Evolutionary conservation across 495 filamentous ascomycete genomes (phyloP).

Genomic region (Penicillium pancosmium): DNA sequence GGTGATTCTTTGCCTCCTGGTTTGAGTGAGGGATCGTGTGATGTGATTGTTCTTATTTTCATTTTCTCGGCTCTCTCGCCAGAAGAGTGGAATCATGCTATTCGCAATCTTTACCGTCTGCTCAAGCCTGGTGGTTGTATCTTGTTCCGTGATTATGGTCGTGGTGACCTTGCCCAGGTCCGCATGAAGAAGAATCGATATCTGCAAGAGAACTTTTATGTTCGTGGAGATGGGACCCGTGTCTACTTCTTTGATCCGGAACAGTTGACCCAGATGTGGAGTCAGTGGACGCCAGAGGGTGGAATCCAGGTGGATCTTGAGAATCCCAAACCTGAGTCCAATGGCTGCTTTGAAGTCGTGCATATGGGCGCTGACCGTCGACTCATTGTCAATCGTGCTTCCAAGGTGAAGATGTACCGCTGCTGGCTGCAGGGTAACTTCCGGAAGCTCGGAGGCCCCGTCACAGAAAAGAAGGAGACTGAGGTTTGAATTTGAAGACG

Average conservation of each 20-base stretch:
- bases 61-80: conserved; percentile 93
- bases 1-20: conserved; percentile 65
- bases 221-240: conserved; percentile 90
- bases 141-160: conserved; percentile 92
- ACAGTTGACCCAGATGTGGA: conserved; percentile 80
- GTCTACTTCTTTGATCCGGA: conserved; percentile 96
- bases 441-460: conserved; percentile 57
- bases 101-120: conserved; percentile 77
- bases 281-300: conserved; percentile 48
- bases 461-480: conserved; percentile 10
- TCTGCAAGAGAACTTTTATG: conserved; percentile 94
- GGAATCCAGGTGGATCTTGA: conserved; percentile 30
- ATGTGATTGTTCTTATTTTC: conserved; percentile 92
- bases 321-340: conserved; percentile 18
- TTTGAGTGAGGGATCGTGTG: conserved; percentile 73
- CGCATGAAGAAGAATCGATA: conserved; percentile 93
- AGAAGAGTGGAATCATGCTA: conserved; percentile 77
- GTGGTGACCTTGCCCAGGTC: conserved; percentile 94
- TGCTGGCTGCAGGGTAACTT: conserved; percentile 96
- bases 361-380: conserved; percentile 82
- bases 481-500: conserved; percentile 14
- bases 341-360: conserved; percentile 63
- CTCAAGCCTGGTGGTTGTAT: conserved; percentile 89
- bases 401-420: conserved; percentile 94
- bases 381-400: conserved; percentile 87